phyloP scores from a whole-genome alignment of 2,329 filamentous ascomycete genomes.

The Talaromyces rugulosus region DNA sequence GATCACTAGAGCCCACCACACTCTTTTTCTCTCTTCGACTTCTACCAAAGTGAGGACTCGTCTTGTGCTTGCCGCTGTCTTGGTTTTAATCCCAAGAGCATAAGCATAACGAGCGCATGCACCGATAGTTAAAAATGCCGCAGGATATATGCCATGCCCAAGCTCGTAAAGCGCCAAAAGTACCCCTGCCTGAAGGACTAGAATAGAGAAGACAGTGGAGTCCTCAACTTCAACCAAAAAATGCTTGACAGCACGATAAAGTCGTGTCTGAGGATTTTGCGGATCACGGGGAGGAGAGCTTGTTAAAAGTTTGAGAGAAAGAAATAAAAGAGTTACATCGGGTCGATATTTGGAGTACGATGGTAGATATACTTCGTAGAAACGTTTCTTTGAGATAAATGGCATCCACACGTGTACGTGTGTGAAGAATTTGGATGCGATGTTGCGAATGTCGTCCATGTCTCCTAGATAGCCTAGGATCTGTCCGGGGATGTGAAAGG shows the following conservation, averaged over 20 bases:
- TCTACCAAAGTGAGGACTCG: conserved; percentile 17
- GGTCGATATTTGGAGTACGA: conserved; percentile 11
- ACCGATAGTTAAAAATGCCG: conserved; percentile 6
- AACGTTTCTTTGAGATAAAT: conserved; percentile 19
- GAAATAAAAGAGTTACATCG: conserved; percentile 13
- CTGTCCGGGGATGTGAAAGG: background rate
- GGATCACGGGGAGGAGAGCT: conserved; percentile 2
- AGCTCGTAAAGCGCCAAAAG: conserved; percentile 7
- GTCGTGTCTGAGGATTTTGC: conserved; percentile 9
- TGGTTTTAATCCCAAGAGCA: conserved; percentile 1
- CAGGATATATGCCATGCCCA: conserved; percentile 9
- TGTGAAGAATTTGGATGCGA: conserved; percentile 15
- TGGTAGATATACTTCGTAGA: conserved; percentile 15
- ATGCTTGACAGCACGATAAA: conserved; percentile 16
- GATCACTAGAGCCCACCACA: conserved; percentile 25
- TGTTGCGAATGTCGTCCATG: conserved; percentile 11
- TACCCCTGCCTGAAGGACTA: conserved; percentile 1
- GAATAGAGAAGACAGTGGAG: background rate
- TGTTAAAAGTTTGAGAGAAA: conserved; percentile 15
- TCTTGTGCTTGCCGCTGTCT: background rate
- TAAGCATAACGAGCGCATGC: conserved; percentile 10
- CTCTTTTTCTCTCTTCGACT: conserved; percentile 21
- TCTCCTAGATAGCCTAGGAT: conserved; percentile 3
- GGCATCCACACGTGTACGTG: conserved; percentile 21
- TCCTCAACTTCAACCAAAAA: conserved; percentile 4